Evolutionary conservation across 31 red algal genomes (phyloP).

Genomic region (Asparagopsis taxiformis): DNA sequence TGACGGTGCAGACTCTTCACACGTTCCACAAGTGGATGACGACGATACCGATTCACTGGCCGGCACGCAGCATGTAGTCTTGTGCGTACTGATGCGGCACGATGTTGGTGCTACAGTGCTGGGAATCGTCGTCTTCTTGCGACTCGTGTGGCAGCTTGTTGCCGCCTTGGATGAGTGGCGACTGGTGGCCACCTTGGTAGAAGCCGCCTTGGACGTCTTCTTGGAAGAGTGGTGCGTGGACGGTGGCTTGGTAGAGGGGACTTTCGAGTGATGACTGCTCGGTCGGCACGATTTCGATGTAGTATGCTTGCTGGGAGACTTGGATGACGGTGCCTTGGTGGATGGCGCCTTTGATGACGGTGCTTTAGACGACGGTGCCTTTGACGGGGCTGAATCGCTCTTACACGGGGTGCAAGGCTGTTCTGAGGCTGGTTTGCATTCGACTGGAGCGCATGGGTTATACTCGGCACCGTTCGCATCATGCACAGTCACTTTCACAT

Average conservation of each 20-base stretch:
- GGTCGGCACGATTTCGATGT: not conserved
- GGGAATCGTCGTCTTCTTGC: not conserved
- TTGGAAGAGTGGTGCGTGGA: constrained; percentile 22
- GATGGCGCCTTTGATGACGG: constrained; percentile 2
- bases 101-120: not conserved
- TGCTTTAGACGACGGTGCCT: too few species aligned
- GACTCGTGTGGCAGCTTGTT: constrained; percentile 4
- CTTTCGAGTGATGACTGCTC: constrained; percentile 18
- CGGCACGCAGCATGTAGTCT: constrained; percentile 1
- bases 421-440: not conserved
- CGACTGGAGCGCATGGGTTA: too few species aligned
- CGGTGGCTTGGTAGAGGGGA: constrained; percentile 42
- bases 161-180: constrained; percentile 1
- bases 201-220: constrained; percentile 10
- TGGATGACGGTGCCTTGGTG: constrained; percentile 7
- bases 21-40: not conserved
- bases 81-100: constrained; percentile 1
- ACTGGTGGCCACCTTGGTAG: constrained; percentile 16
- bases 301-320: constrained; percentile 23
- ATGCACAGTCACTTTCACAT: not conserved
- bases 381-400: not conserved
- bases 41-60: not conserved
- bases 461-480: too few species aligned
- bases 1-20: not conserved
- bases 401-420: not conserved